These are phyloP conservation scores for Cladosporium sp. DNA, from an alignment of 2,329 filamentous ascomycete genomes.

Conservation along the genomic window DNA sequence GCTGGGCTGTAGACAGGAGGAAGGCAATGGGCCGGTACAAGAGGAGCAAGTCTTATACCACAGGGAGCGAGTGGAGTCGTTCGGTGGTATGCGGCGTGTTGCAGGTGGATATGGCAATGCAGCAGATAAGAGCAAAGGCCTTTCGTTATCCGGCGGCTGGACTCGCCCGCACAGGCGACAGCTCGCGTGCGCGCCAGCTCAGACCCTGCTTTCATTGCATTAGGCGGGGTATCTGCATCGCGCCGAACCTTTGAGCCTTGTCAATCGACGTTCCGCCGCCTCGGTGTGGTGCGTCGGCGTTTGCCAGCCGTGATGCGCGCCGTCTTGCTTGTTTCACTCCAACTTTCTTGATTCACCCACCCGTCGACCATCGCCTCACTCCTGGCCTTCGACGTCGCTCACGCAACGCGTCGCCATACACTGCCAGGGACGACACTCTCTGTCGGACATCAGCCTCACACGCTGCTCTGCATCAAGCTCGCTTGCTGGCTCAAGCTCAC, in stretches of 20 bases:
- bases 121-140: conserved; percentile 6
- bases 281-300: not conserved
- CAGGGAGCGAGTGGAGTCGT: not conserved
- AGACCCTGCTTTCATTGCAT: not conserved
- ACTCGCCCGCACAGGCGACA: not conserved
- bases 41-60: not conserved
- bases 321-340: not conserved
- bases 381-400: no score
- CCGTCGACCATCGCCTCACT: not conserved
- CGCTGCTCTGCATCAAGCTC: no score
- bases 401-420: no score
- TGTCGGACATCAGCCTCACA: no score
- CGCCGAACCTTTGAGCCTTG: not conserved
- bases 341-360: not conserved
- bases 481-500: no score
- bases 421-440: no score
- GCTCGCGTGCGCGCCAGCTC: not conserved
- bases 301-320: not conserved
- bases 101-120: not conserved
- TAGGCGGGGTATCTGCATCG: not conserved
- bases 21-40: not conserved
- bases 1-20: not conserved
- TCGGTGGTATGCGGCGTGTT: not conserved
- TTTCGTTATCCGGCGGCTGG: conserved; percentile 1
- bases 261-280: not conserved